Conservation (phyloP, 2,329 filamentous ascomycete genomes). For the Diaporthe helianthi region DNA sequence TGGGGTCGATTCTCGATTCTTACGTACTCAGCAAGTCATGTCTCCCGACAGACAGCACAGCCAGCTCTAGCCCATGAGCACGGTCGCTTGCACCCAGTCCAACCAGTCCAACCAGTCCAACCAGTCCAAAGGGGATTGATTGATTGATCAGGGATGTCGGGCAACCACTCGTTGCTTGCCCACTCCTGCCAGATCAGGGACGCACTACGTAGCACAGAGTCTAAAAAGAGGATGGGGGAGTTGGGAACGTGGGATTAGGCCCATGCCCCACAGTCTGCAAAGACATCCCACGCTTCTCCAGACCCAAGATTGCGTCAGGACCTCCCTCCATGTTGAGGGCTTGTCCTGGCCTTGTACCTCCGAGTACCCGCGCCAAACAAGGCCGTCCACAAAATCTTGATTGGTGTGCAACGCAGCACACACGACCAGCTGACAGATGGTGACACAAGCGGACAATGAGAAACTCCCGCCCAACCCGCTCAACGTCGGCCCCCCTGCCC, state of each 20-base stretch:
- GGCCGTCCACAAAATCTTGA: slow-evolving; percentile 1
- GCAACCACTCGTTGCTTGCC: slow-evolving; percentile 22
- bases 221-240: slow-evolving; percentile 25
- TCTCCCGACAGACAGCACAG: too few relatives aligned
- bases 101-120: too few relatives aligned
- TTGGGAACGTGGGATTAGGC: slow-evolving; percentile 26
- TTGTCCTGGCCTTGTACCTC: slow-evolving; percentile 20
- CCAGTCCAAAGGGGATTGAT: too few relatives aligned
- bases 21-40: slow-evolving; percentile 15
- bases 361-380: slow-evolving; percentile 26
- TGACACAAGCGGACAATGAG: slow-evolving; percentile 5
- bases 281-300: slow-evolving; percentile 35
- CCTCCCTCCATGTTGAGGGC: slow-evolving; percentile 25
- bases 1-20: neutral
- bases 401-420: neutral
- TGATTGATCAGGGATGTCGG: neutral
- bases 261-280: slow-evolving; percentile 31
- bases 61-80: neutral
- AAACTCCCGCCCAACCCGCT: neutral
- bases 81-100: neutral
- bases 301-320: slow-evolving; percentile 35
- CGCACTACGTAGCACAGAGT: slow-evolving; percentile 15
- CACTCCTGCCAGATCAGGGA: neutral
- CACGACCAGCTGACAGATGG: slow-evolving; percentile 24
- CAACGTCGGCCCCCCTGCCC: neutral